Evolutionary conservation across 1,284 basidiomycete genomes (phyloP).

Genomic region (Melanopsichium pennsylvanicum): DNA sequence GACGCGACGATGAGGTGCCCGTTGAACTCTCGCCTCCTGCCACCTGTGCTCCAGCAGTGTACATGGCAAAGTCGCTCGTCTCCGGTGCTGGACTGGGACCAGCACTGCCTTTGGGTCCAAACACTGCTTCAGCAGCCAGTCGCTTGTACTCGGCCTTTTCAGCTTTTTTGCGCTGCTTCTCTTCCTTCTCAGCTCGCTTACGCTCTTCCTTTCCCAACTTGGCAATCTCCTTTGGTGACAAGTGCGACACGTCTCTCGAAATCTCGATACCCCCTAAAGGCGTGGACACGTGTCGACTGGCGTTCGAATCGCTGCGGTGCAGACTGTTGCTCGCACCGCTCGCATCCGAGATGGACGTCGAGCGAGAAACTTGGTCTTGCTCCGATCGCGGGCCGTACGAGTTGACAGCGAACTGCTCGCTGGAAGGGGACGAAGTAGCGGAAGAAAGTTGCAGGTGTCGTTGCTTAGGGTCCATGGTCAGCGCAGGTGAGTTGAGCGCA

Average conservation of each 20-base stretch:
- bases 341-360: constrained; percentile 26
- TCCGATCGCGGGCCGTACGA: constrained; percentile 38
- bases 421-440: constrained; percentile 22
- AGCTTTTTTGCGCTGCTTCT: constrained; percentile 45
- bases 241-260: constrained; percentile 31
- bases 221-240: constrained; percentile 34
- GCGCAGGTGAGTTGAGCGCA: constrained; percentile 25
- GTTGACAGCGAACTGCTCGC: constrained; percentile 38
- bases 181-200: constrained; percentile 37
- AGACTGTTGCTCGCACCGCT: constrained; percentile 11
- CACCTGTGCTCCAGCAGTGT: constrained; percentile 15
- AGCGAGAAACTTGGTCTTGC: constrained; percentile 20
- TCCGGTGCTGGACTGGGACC: constrained; percentile 18
- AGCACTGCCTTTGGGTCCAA: constrained; percentile 42
- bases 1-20: constrained; percentile 7
- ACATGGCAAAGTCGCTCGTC: constrained; percentile 38
- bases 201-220: constrained; percentile 42
- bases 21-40: neutral
- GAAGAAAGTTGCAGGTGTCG: constrained; percentile 16
- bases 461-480: constrained; percentile 30
- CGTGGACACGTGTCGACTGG: constrained; percentile 6
- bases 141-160: constrained; percentile 45
- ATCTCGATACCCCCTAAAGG: constrained; percentile 25
- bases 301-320: constrained; percentile 22
- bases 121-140: constrained; percentile 42